These are phyloP conservation scores for Herpotrichia juniperi DNA, from an alignment of 2,329 filamentous ascomycete species.

Conservation along the genomic window DNA sequence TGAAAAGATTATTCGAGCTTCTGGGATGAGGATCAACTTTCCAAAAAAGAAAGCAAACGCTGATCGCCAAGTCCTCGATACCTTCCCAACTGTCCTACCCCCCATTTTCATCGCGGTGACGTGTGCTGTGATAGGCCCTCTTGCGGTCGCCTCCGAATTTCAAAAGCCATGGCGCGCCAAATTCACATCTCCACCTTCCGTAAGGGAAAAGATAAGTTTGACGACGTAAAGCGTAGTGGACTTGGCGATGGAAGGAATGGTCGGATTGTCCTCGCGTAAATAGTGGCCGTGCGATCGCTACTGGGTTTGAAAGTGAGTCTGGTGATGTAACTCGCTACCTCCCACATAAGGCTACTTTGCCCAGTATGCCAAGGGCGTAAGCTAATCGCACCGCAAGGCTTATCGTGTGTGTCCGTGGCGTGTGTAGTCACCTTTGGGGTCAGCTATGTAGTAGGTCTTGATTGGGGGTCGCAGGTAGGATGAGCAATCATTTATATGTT, in stretches of 20 bases:
- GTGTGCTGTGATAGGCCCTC: neutral
- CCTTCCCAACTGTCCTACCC: neutral
- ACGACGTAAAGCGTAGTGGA: neutral
- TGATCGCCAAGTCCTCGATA: neutral
- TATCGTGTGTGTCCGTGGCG: too few relatives aligned
- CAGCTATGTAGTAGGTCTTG: too few relatives aligned
- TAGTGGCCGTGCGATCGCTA: neutral
- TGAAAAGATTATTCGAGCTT: neutral
- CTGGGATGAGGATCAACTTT: neutral
- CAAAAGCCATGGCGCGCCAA: neutral
- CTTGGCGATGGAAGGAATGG: slow-evolving; percentile 1
- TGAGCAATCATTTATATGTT: too few relatives aligned
- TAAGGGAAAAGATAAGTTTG: neutral
- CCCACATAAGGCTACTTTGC: slow-evolving; percentile 1
- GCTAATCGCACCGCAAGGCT: neutral
- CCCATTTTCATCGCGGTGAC: neutral
- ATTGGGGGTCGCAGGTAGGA: too few relatives aligned
- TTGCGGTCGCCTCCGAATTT: neutral
- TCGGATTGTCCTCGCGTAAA: neutral
- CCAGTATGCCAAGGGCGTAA: neutral
- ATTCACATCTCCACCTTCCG: neutral
- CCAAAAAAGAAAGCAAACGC: neutral
- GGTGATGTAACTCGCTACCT: neutral
- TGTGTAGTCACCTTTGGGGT: too few relatives aligned
- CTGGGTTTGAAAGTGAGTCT: neutral